Conservation (phyloP, 2,329 filamentous ascomycete species). For the Colletotrichum gigasporum region DNA sequence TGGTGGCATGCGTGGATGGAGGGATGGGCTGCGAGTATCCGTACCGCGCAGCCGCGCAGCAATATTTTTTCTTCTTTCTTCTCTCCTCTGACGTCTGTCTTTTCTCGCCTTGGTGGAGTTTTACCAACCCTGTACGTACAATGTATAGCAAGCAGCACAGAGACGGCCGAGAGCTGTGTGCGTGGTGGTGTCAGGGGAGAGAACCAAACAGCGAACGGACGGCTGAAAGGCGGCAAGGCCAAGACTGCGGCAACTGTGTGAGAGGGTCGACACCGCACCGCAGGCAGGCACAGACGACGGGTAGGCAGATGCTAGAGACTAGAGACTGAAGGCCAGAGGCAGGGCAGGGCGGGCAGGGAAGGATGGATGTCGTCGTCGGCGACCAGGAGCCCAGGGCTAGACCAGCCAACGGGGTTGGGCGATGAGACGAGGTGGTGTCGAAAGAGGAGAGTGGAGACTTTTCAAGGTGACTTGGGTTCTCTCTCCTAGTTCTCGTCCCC, state of each 20-base stretch:
- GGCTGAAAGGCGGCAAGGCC: background rate
- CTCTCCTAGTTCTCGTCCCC: background rate
- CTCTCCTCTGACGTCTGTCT: too few species aligned
- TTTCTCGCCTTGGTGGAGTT: too few species aligned
- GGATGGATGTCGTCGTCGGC: background rate
- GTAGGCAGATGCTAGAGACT: background rate
- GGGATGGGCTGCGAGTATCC: background rate
- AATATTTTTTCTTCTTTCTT: background rate
- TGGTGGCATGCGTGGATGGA: background rate
- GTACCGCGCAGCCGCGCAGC: too few species aligned
- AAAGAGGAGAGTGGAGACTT: slow-evolving; percentile 27
- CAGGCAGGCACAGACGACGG: background rate
- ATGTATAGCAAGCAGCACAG: background rate
- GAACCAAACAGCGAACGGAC: background rate
- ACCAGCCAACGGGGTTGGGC: background rate
- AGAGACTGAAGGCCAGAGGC: background rate
- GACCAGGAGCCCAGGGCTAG: background rate
- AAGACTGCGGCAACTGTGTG: background rate
- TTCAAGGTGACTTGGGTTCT: background rate
- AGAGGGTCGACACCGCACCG: background rate
- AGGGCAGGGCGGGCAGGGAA: background rate
- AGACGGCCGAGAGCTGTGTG: background rate
- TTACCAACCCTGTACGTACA: too few species aligned
- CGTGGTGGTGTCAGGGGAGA: background rate
- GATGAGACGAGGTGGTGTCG: slow-evolving; percentile 5